A percentile compares a stretch with the other conserved stretches of the same genome.
Conservation (phyloP, 176 grass and related monocot species). For the Carex myosuroides region DNA sequence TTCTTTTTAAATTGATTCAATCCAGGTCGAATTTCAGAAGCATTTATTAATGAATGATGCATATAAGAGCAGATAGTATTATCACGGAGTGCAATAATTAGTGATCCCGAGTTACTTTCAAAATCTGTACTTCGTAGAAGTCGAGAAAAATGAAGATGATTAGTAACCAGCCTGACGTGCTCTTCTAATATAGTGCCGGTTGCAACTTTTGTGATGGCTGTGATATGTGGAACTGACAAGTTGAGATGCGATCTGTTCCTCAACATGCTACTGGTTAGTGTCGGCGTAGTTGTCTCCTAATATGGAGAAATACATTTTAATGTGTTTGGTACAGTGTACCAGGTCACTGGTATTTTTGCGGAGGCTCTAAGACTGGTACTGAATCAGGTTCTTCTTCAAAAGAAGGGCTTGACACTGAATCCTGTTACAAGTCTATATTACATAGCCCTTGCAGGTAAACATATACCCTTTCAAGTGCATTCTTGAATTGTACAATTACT, state of each 20-base stretch:
- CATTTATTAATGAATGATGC: background rate
- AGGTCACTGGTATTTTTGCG: constrained; percentile 92
- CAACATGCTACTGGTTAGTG: constrained; percentile 97
- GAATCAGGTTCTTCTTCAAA: constrained; percentile 97
- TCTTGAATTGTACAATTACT: constrained; percentile 16
- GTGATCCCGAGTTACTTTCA: background rate
- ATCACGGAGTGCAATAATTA: background rate
- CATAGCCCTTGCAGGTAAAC: constrained; percentile 98
- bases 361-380: constrained; percentile 96
- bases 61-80: background rate
- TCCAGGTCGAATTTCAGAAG: background rate
- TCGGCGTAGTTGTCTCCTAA: constrained; percentile 92
- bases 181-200: constrained; percentile 83
- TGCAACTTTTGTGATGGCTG: constrained; percentile 95
- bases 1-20: background rate
- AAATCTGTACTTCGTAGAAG: background rate
- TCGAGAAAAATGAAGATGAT: constrained; percentile 42
- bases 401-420: constrained; percentile 91
- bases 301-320: constrained; percentile 99
- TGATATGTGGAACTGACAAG: constrained; percentile 92
- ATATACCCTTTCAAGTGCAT: constrained; percentile 26
- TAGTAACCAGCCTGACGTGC: constrained; percentile 47
- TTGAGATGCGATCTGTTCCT: constrained; percentile 83
- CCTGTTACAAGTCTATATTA: constrained; percentile 98
- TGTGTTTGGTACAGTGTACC: constrained; percentile 88